Percentiles rank a stretch among this genome's conserved stretches.
These are phyloP conservation scores for Jamesozyma piceae DNA, from an alignment of 805 yeast genomes.

Conservation along the genomic window DNA sequence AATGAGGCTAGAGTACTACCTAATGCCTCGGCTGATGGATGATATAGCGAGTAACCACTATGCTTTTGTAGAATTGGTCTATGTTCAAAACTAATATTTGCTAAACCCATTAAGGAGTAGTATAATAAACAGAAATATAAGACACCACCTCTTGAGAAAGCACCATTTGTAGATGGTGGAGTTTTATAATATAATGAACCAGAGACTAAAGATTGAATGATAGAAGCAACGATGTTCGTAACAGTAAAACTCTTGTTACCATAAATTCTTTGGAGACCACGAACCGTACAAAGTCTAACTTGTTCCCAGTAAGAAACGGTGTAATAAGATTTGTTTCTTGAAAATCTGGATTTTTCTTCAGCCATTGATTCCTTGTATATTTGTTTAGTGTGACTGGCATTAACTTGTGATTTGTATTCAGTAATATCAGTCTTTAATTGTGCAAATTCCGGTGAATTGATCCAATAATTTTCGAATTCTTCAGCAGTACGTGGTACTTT, in stretches of 20 bases:
- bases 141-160: constrained; percentile 58
- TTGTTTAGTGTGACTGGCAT: constrained; percentile 30
- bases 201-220: constrained; percentile 48
- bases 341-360: constrained; percentile 23
- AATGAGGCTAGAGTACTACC: constrained; percentile 52
- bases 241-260: constrained; percentile 49
- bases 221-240: constrained; percentile 23
- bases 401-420: constrained; percentile 19
- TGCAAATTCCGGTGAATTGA: constrained; percentile 33
- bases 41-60: constrained; percentile 59
- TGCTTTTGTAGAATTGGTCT: constrained; percentile 63
- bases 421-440: constrained; percentile 38
- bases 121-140: constrained; percentile 52
- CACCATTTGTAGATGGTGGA: constrained; percentile 42
- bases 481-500: constrained; percentile 47
- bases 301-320: constrained; percentile 35
- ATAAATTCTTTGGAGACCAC: constrained; percentile 47
- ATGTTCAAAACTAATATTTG: constrained; percentile 41
- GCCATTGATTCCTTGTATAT: constrained; percentile 25
- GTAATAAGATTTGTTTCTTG: constrained; percentile 19
- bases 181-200: constrained; percentile 56
- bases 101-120: constrained; percentile 41
- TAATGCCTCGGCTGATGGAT: constrained; percentile 69
- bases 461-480: constrained; percentile 45
- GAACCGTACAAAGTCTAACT: constrained; percentile 37